Percentiles rank a stretch among this genome's conserved stretches.
phyloP scores from a whole-genome alignment of 768 basidiomycete species.

The Auricularia auricula-judae region DNA sequence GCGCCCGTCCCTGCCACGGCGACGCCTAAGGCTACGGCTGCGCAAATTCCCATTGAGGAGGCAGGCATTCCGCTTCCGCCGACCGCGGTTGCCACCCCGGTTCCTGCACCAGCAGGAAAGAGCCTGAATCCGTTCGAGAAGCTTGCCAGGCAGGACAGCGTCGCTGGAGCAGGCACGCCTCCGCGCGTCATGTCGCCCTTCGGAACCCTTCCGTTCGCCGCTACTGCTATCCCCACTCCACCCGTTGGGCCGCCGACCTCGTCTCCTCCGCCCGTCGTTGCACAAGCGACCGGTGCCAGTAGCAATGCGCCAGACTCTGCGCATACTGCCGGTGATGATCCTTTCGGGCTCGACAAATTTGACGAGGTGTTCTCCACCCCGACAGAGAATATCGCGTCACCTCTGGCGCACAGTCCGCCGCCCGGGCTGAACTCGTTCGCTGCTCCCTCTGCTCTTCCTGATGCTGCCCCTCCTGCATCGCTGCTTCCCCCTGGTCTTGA shows the following conservation, averaged over 20 bases:
- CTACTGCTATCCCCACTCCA: slow-evolving; percentile 26
- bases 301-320: slow-evolving; percentile 3
- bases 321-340: slow-evolving; percentile 25
- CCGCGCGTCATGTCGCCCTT: slow-evolving; percentile 52
- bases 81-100: slow-evolving; percentile 27
- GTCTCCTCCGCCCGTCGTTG: neutral
- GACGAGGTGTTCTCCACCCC: slow-evolving; percentile 1
- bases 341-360: slow-evolving; percentile 35
- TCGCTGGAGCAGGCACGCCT: slow-evolving; percentile 27
- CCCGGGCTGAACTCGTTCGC: slow-evolving; percentile 1
- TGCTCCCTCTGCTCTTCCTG: neutral
- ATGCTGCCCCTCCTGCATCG: neutral
- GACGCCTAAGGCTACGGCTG: slow-evolving; percentile 18
- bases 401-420: neutral
- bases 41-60: slow-evolving; percentile 20
- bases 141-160: slow-evolving; percentile 25
- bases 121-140: slow-evolving; percentile 91
- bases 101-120: slow-evolving; percentile 53
- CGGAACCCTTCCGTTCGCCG: slow-evolving; percentile 30
- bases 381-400: neutral
- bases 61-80: slow-evolving; percentile 11
- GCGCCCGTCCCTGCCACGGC: slow-evolving; percentile 14
- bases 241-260: slow-evolving; percentile 2
- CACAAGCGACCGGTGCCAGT: slow-evolving; percentile 1
- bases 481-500: neutral